Evolutionary conservation across 306 rosid species (phyloP).

Genomic region (Chamaecrista fasciculata): DNA sequence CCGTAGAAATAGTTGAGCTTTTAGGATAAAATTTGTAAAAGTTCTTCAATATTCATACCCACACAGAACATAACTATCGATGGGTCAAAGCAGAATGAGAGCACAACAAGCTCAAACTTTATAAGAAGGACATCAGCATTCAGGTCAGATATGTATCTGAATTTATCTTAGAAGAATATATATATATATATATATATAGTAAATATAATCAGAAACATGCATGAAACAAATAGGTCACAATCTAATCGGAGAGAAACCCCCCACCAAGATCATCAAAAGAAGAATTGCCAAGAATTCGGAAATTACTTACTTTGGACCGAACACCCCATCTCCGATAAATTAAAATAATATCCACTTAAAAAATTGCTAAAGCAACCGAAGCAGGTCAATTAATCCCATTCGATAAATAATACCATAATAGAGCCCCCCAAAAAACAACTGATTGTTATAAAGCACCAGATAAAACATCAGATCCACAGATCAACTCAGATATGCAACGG

Average conservation of each 20-base stretch:
- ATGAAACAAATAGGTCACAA: slow-evolving; percentile 16
- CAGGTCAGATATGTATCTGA: neutral
- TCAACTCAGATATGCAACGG: slow-evolving; percentile 54
- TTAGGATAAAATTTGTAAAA: neutral
- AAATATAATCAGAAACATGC: slow-evolving; percentile 11
- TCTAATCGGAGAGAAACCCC: slow-evolving; percentile 1
- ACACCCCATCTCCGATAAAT: neutral
- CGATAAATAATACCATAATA: slow-evolving; percentile 2
- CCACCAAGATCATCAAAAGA: neutral
- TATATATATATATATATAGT: no score
- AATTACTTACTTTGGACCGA: slow-evolving; percentile 17
- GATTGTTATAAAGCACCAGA: slow-evolving; percentile 13
- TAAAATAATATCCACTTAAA: neutral
- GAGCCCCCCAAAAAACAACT: slow-evolving; percentile 21
- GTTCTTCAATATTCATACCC: slow-evolving; percentile 3
- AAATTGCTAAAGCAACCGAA: neutral
- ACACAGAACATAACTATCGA: neutral
- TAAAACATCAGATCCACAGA: slow-evolving; percentile 65
- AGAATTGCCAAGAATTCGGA: neutral
- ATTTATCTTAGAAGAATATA: neutral
- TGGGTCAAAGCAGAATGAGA: neutral
- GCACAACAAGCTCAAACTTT: neutral
- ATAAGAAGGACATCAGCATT: neutral
- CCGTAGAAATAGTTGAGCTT: neutral
- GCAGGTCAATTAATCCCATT: neutral